Base-by-base conservation (phyloP, 1,284 basidiomycete species). In the Leccinum pseudoinsigne region DNA sequence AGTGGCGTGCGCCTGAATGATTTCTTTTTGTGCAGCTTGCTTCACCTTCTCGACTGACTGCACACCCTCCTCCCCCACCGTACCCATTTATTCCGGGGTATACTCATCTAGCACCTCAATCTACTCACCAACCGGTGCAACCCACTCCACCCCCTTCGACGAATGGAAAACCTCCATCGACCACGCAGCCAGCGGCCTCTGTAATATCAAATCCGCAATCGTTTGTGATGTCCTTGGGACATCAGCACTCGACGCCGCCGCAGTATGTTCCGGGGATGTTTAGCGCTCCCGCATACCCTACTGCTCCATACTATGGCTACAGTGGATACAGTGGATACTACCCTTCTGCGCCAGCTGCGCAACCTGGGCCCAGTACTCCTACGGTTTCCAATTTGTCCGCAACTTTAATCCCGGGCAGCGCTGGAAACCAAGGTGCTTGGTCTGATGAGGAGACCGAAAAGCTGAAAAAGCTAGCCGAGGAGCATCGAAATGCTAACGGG, bases 371-470 rank as follows among this genome's bases (percentile, higher is more conserved):
- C 9, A 65, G 77, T 23, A 67, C 70, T 18, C 66, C 75, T 23
- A 65, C 72, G 21, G 57, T 67, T 63, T 63, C 71, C 34, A 75
- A 64, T 59, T 64, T 62, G 12, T 60, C 68, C 5, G 42, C 51
- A 0, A 66, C 60, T 14, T 59, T 64, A 2, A 60, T 68, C 9
- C 78, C 79, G 1, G 78, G 77, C 31, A 78, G 74, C 51, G 81
- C 80, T 12, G 82, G 83, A 21, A 86, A 85, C 59, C 86, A 87
- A 63, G 89, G 89, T 0, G 81, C 87, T 10, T 92, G 90, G 90
- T 85, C 87, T 2, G 87, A 90, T 6, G 88, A 89, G 64, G 90
- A 92, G 70, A 84, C 83, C 0, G 87, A 89, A 64, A 81, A 82
- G 53, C 71, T 92, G 64, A 87, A 81, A 74, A 83, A 81, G 58